Conservation (phyloP, 148 eudicot species). For the Chenopodium berlandieri region DNA sequence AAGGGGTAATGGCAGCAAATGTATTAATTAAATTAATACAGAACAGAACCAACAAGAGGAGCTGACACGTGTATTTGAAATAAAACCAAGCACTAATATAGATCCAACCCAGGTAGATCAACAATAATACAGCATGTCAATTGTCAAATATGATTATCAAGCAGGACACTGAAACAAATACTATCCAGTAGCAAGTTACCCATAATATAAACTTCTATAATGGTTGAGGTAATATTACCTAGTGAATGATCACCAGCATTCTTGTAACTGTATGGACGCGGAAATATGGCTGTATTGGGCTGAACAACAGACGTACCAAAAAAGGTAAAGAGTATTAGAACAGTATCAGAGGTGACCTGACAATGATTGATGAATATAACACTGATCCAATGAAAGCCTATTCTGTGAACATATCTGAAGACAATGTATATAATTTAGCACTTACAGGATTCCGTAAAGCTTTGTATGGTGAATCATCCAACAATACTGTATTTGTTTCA, state of each 20-base stretch:
- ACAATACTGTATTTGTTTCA: conserved; percentile 70
- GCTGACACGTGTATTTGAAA: neutral
- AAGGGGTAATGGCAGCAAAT: neutral
- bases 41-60: neutral
- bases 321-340: conserved; percentile 1
- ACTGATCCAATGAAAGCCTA: neutral
- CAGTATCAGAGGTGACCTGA: neutral
- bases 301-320: conserved; percentile 26
- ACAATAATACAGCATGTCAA: neutral
- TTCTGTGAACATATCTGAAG: neutral
- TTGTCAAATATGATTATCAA: neutral
- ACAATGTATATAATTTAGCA: conserved; percentile 1
- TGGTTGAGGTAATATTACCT: conserved; percentile 42
- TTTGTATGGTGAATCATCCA: conserved; percentile 95
- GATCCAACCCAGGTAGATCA: neutral
- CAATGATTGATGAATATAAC: neutral
- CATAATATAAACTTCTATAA: neutral
- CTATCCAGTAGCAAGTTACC: neutral
- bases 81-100: neutral
- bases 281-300: conserved; percentile 78
- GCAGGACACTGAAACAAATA: neutral
- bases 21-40: neutral
- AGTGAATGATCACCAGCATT: conserved; percentile 47
- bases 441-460: conserved; percentile 85
- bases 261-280: conserved; percentile 45